Evolutionary conservation across 176 grass and related monocot species (phyloP), one percentile per base, ranked within the genome.

Genomic region (Phoenix dactylifera): DNA sequence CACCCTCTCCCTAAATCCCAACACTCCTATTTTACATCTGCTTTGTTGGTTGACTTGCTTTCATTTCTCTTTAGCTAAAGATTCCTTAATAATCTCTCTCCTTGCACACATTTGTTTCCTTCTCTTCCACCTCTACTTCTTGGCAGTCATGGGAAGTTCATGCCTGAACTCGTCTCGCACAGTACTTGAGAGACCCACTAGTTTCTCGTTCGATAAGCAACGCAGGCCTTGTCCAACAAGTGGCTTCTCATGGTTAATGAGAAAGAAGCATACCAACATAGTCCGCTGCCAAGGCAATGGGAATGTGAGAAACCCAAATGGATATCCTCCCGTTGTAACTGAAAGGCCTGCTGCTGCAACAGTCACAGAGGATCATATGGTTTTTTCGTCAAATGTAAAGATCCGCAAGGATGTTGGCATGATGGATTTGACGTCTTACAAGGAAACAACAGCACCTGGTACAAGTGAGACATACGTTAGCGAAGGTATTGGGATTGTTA

Each of bases 81-180:
- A 51, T 50, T 55, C 44, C 55, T 58, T 24, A 66, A 71, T 76
- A 81, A 57, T 68, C 72, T 55, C 19, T 24, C 58, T 29, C 55
- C 25, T 51, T 63, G 65, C 65, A 66, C 24, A 52, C 39, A 32
- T 63, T 57, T 50, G 64, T 49, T 63, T 59, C 23, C 29, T 39
- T 24, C 15, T 48, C 6, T 78, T 78, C 64, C 71, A 68, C 30
- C 60, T 75, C 78, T 77, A 60, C 28, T 30, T n/a, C 44, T 60
- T 24, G 24, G 62, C 59, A 49, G 62, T 66, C 76, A 88, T 95
- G 89, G 84, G 79, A 76, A 88, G 89, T 55, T 85, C 89, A 19
- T 88, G 77, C 71, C 35, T 95, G 24, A 79, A 88, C 66, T 77
- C 78, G 39, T 85, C 81, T 60, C 77, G 59, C 49, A 74, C 79